These are phyloP conservation scores for Blastobotrys indianensis DNA, from an alignment of 1,139 yeast genomes.

Conservation along the genomic window DNA sequence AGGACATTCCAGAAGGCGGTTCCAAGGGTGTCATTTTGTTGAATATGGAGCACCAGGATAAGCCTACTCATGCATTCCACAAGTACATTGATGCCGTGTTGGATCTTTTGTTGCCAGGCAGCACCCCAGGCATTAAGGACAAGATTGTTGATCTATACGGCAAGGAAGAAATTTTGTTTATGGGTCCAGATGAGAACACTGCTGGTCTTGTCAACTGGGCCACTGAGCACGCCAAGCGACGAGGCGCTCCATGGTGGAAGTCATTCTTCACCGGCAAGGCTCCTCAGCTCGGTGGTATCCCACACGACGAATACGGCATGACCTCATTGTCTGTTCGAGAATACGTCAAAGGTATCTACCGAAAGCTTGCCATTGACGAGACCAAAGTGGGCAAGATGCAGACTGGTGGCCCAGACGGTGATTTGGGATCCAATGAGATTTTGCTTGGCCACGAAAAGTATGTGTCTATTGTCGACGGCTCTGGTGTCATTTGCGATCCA, in stretches of 20 bases:
- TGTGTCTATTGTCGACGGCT: constrained; percentile 89
- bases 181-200: constrained; percentile 99
- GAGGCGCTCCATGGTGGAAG: constrained; percentile 99
- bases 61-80: constrained; percentile 80
- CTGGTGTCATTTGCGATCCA: constrained; percentile 92
- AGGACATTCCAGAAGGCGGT: constrained; percentile 99
- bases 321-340: constrained; percentile 92
- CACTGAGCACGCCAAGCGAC: constrained; percentile 83
- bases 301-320: constrained; percentile 98
- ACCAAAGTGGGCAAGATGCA: constrained; percentile 71
- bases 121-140: constrained; percentile 75
- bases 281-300: constrained; percentile 91
- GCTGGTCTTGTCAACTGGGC: constrained; percentile 98
- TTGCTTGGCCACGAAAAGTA: constrained; percentile 78
- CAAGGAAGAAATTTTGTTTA: constrained; percentile 82
- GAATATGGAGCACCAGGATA: constrained; percentile 69
- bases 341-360: constrained; percentile 82
- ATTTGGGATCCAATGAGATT: constrained; percentile 92
- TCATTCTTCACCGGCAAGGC: constrained; percentile 96
- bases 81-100: constrained; percentile 89
- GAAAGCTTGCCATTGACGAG: constrained; percentile 60
- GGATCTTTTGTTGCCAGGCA: constrained; percentile 71
- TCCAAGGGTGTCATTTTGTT: constrained; percentile 93
- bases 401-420: constrained; percentile 99
- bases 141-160: constrained; percentile 78